These are phyloP conservation scores for Ceratocystis albifundus DNA, from an alignment of 2,329 filamentous ascomycete genomes.

Conservation along the genomic window DNA sequence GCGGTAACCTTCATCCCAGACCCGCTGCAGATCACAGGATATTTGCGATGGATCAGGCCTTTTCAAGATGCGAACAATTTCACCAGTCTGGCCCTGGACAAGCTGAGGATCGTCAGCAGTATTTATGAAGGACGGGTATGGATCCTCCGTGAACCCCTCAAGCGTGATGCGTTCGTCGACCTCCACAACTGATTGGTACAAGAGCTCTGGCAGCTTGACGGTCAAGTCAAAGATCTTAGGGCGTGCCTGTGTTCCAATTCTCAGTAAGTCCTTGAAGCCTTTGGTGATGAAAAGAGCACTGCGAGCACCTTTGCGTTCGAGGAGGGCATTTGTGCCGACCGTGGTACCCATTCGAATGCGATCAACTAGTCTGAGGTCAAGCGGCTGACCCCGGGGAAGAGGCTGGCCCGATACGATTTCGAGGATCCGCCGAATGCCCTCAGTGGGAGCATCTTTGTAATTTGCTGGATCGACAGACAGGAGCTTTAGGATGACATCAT, in stretches of 20 bases:
- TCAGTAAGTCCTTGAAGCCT: slow-evolving; percentile 76
- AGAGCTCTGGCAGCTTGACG: slow-evolving; percentile 73
- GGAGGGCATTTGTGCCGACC: slow-evolving; percentile 80
- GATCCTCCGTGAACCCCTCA: slow-evolving; percentile 86
- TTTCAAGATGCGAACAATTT: slow-evolving; percentile 55
- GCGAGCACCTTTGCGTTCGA: slow-evolving; percentile 81
- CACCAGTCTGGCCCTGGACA: slow-evolving; percentile 54
- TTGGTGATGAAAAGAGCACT: slow-evolving; percentile 79
- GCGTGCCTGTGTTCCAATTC: slow-evolving; percentile 81
- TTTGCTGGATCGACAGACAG: slow-evolving; percentile 83
- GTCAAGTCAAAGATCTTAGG: slow-evolving; percentile 86
- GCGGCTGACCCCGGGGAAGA: slow-evolving; percentile 64
- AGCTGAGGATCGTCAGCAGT: slow-evolving; percentile 61
- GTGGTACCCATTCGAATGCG: slow-evolving; percentile 95
- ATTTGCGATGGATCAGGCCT: slow-evolving; percentile 46
- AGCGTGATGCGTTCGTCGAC: slow-evolving; percentile 82
- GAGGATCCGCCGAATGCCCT: slow-evolving; percentile 79
- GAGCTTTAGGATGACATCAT: slow-evolving; percentile 76
- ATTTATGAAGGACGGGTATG: slow-evolving; percentile 45
- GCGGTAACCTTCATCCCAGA: slow-evolving; percentile 55
- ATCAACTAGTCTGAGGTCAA: slow-evolving; percentile 75
- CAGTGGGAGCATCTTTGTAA: slow-evolving; percentile 80
- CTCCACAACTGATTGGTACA: slow-evolving; percentile 79
- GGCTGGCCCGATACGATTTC: slow-evolving; percentile 62
- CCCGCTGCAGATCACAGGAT: slow-evolving; percentile 43